Conservation (phyloP, 2,329 filamentous ascomycete genomes). For the Madurella fahalii region DNA sequence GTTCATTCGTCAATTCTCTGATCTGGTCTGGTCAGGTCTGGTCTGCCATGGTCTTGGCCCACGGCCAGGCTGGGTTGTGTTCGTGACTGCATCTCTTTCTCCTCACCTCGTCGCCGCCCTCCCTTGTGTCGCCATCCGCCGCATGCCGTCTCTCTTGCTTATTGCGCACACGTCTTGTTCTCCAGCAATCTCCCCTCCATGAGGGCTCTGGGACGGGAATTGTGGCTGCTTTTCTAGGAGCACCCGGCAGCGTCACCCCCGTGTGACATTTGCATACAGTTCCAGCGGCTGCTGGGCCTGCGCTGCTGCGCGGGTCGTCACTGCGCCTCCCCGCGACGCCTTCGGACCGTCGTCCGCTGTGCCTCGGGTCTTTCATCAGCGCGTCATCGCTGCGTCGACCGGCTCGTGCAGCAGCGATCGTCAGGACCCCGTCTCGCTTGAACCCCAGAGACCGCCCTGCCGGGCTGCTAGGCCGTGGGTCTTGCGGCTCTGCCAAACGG, state of each 20-base stretch:
- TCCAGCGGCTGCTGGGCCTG: not conserved
- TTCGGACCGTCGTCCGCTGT: too few species aligned
- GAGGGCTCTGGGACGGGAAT: not conserved
- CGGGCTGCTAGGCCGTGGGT: not conserved
- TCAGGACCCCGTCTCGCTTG: not conserved
- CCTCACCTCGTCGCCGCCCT: conserved; percentile 3
- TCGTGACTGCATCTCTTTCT: not conserved
- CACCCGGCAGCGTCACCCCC: not conserved
- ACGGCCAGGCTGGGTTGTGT: not conserved
- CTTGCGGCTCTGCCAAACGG: conserved; percentile 11
- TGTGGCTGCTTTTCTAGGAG: not conserved
- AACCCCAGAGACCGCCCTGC: not conserved
- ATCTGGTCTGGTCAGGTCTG: not conserved
- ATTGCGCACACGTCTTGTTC: not conserved
- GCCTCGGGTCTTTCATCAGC: too few species aligned
- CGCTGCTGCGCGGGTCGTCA: not conserved
- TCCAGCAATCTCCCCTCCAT: not conserved
- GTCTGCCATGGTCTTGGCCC: too few species aligned
- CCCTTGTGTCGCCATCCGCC: conserved; percentile 11
- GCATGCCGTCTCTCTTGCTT: not conserved
- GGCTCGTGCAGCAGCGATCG: conserved; percentile 7
- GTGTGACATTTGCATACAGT: not conserved
- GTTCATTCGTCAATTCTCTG: not conserved
- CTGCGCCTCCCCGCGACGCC: too few species aligned
- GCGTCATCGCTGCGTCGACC: not conserved